Conservation (phyloP, 164 flowering plant genomes). For the Akebia trifoliata region DNA sequence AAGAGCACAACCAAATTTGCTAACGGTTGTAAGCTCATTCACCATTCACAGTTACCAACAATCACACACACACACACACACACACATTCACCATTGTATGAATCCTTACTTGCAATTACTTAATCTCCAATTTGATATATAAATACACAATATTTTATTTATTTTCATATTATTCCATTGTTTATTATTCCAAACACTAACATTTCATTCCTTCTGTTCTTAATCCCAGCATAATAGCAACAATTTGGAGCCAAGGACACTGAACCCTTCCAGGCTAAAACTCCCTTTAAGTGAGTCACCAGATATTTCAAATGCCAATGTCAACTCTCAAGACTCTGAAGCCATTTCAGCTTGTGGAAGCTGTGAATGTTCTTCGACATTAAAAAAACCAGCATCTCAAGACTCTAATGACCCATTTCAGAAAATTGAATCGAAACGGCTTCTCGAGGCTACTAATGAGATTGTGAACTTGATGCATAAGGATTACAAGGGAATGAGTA, state of each 20-base stretch:
- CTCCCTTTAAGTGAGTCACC: too few relatives aligned
- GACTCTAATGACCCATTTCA: background rate
- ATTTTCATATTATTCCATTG: slow-evolving; percentile 11
- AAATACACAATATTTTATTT: too few relatives aligned
- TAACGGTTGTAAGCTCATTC: too few relatives aligned
- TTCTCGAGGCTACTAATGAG: slow-evolving; percentile 25
- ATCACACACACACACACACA: too few relatives aligned
- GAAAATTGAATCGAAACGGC: slow-evolving; percentile 19
- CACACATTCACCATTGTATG: too few relatives aligned
- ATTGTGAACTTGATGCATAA: slow-evolving; percentile 39
- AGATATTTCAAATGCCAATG: too few relatives aligned
- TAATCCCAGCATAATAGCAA: slow-evolving; percentile 10
- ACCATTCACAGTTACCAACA: too few relatives aligned
- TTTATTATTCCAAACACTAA: background rate
- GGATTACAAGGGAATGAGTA: slow-evolving; percentile 37
- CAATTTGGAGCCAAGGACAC: slow-evolving; percentile 12
- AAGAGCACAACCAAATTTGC: too few relatives aligned
- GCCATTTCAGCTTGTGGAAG: background rate
- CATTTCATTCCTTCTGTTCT: background rate
- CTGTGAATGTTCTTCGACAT: background rate
- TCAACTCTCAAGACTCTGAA: slow-evolving; percentile 3
- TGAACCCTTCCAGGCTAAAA: slow-evolving; percentile 4
- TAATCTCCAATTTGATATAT: background rate
- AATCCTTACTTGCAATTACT: background rate
- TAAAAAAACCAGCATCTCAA: background rate